Base-by-base conservation (phyloP, 441 rosid genomes). In the Pelargonium citronellum region DNA sequence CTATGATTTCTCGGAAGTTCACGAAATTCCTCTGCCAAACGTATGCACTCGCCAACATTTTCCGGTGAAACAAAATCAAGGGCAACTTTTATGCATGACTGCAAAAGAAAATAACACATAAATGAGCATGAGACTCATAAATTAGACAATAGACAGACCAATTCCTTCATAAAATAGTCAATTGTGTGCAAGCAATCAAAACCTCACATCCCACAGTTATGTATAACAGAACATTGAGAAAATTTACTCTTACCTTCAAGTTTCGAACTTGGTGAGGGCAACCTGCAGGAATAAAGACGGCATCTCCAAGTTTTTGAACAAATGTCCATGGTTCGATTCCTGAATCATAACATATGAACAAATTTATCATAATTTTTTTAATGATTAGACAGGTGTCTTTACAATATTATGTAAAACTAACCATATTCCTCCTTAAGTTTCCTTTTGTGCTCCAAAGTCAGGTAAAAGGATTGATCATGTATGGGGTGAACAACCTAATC, bases 51-150 rank as follows among this genome's bases (percentile, higher is more conserved):
- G 1, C 64, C 64, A 61, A 61, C 37, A 61, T 24, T 61, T 61
- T 61, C 64, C 20, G 64, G 64, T 61, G 64, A 61, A 24, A 61
- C 60, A 61, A 61, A 61, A 24, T 61, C 64, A 61, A 61, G 64
- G 7, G 64, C 64, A 20, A 61, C 64, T 7, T 61, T 61, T 7
- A 61, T 61, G 64, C 64, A 61, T 20, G 64, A 61, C 64, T 61
- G 64, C 37, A 61, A 61, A 61, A 22, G 30, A 17, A 1, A 17
- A 22, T 3, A 60, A 17, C 10, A 47, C 2, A 47, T 47, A 34
- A 37, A 37, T 37, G 41, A 37, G 41, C 41, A 37, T 1, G 41
- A 37, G 8, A 37, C 41, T 37, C 41, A 0, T 37, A 30, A 30
- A 37, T 37, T 37, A 37, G 41, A 37, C 24, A 22, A 22, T 0